Evolutionary conservation across 331 rosid species (phyloP).

Genomic region (Erythrophleum ivorense): DNA sequence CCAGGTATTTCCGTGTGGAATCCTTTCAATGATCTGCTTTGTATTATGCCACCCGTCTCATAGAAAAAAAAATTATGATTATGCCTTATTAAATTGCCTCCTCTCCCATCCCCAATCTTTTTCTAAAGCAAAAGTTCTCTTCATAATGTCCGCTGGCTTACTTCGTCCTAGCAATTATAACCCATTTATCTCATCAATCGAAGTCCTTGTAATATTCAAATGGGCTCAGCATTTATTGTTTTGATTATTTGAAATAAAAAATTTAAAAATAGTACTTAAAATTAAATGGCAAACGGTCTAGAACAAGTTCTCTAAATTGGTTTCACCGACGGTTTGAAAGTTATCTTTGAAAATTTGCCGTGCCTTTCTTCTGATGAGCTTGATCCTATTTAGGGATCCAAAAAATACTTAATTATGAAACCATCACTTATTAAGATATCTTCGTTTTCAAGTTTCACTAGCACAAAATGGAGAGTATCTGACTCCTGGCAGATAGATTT

Average conservation of each 20-base stretch:
- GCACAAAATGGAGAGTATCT: not conserved
- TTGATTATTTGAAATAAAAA: not conserved
- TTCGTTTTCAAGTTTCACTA: not conserved
- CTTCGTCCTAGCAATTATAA: slow-evolving; percentile 29
- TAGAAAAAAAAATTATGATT: slow-evolving; percentile 61
- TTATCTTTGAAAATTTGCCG: not conserved
- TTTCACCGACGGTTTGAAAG: not conserved
- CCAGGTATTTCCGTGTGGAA: slow-evolving; percentile 63
- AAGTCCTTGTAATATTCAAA: not conserved
- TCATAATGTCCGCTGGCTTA: slow-evolving; percentile 38
- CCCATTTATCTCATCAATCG: slow-evolving; percentile 20
- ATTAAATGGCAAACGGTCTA: not conserved
- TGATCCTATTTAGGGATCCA: not conserved
- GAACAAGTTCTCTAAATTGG: not conserved
- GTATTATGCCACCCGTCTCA: slow-evolving; percentile 83
- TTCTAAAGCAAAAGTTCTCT: slow-evolving; percentile 21
- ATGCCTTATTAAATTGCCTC: slow-evolving; percentile 51
- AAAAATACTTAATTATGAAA: not conserved
- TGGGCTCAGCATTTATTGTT: not conserved
- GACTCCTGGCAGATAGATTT: too few species aligned
- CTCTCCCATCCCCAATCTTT: slow-evolving; percentile 34
- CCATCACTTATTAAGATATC: not conserved
- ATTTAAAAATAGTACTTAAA: not conserved
- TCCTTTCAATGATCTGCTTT: slow-evolving; percentile 76
- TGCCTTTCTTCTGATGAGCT: not conserved